Base-by-base conservation (phyloP, 2,329 filamentous ascomycete genomes). In the Colletotrichum kahawae region DNA sequence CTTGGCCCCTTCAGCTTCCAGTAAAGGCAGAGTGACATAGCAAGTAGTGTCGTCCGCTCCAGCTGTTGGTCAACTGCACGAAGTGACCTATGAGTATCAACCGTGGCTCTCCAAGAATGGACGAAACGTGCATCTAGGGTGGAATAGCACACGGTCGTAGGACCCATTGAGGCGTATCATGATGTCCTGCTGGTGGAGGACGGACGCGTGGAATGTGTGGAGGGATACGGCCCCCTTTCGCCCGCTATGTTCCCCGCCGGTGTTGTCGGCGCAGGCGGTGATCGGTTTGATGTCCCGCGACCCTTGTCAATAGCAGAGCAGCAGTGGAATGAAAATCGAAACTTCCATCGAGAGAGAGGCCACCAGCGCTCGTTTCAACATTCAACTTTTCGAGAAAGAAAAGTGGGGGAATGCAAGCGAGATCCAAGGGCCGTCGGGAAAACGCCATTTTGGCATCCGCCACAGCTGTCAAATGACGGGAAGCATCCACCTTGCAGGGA, bases 391-490 rank as follows among this genome's bases (percentile, higher is more conserved):
- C 70, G 66, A 70, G 67, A 59, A 76, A 63, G 67, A 70, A 76
- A 64, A 63, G 74, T 65, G 70, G 70, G 63, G 60, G 48, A 57
- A 38, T 27, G 63, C 56, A 63, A 64, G 62, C 69, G 69, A 67
- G 57, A 63, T 64, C 60, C 66, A 54, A 69, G 56, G 62, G 38
- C 43, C 51, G 62, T 71, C 68, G 67, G 67, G 54, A 71, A 74
- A 75, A 75, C 68, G 68, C 72, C 72, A 75, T 75, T 67, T 65
- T 67, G 68, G 67, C 68, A 74, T 54, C 71, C 62, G 54, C 36
- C 63, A 63, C 63, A 74, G 74, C 74, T 76, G 74, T 76, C 74
- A 75, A 74, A 76, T 62, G 64, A 67, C 74, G 74, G 74, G 71
- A 74, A 71, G 67, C 21, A 36, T 60, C 74, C 74, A 70, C 74